Percentiles rank a stretch among this genome's conserved stretches.
phyloP scores from a whole-genome alignment of 768 basidiomycete genomes.

The Leccinum obscurum region DNA sequence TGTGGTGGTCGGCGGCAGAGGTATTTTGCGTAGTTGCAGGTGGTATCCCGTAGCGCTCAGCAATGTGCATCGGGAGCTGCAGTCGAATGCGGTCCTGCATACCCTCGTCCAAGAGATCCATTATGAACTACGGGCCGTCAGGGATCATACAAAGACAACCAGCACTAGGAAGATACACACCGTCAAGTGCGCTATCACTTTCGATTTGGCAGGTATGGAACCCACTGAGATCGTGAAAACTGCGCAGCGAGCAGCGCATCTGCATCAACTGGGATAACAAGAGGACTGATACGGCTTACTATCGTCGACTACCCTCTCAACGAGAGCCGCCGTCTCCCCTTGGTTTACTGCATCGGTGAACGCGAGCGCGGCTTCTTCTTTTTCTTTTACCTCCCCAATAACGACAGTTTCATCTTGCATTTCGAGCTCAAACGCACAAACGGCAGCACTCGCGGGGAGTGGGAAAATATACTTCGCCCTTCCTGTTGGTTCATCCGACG shows the following conservation, averaged over 20 bases:
- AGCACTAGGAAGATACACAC: conserved; percentile 33
- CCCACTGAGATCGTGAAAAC: conserved; percentile 63
- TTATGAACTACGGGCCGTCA: conserved; percentile 44
- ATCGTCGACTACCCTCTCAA: conserved; percentile 52
- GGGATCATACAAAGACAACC: background rate
- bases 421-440: conserved; percentile 54
- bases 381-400: conserved; percentile 50
- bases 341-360: conserved; percentile 41
- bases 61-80: conserved; percentile 52
- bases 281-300: conserved; percentile 35
- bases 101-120: conserved; percentile 54
- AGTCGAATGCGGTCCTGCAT: conserved; percentile 49
- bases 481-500: conserved; percentile 36
- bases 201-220: conserved; percentile 44
- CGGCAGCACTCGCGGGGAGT: conserved; percentile 52
- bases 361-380: conserved; percentile 39
- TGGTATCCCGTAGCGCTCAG: conserved; percentile 50
- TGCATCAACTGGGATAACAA: background rate
- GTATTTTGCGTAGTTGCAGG: conserved; percentile 40
- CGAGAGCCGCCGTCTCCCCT: conserved; percentile 44
- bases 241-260: conserved; percentile 16
- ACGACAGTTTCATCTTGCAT: conserved; percentile 45
- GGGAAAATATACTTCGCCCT: conserved; percentile 60
- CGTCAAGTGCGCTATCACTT: conserved; percentile 41
- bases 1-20: conserved; percentile 28